Conservation (phyloP, 2,329 filamentous ascomycete species). For the Westerdykella aurantiaca region DNA sequence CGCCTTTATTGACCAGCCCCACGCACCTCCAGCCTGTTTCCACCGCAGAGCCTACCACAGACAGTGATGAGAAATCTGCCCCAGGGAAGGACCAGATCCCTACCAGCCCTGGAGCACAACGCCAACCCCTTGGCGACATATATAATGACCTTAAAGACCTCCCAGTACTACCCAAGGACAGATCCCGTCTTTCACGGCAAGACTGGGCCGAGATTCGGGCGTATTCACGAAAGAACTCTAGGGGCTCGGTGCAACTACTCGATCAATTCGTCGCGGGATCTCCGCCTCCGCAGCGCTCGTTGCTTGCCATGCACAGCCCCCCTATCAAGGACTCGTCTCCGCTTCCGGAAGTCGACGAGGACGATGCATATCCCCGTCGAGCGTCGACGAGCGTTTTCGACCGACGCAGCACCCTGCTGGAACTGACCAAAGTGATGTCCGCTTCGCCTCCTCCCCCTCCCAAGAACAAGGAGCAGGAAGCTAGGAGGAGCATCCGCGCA, state of each 20-base stretch:
- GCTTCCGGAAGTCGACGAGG: constrained; percentile 31
- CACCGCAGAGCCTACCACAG: background rate
- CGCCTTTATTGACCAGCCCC: background rate
- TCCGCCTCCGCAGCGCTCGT: background rate
- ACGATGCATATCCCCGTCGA: constrained; percentile 30
- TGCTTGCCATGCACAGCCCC: constrained; percentile 12
- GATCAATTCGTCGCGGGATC: background rate
- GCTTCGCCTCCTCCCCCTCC: constrained; percentile 3
- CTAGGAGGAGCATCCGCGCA: background rate
- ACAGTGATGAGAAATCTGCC: background rate
- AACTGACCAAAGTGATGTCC: constrained; percentile 12
- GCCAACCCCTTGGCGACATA: constrained; percentile 12
- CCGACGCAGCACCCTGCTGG: constrained; percentile 25
- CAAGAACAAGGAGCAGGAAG: constrained; percentile 9
- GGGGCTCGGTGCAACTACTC: constrained; percentile 3
- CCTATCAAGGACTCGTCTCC: constrained; percentile 21
- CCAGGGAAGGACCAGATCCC: background rate
- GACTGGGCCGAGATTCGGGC: constrained; percentile 33
- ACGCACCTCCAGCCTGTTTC: background rate
- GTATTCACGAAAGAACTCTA: constrained; percentile 25
- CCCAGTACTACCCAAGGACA: constrained; percentile 24
- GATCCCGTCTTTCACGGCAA: constrained; percentile 28
- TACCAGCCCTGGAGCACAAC: background rate
- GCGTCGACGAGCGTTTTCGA: constrained; percentile 34
- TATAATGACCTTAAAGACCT: constrained; percentile 27